phyloP scores from a whole-genome alignment of 176 grass and related monocot genomes.

The Hordeum vulgare region DNA sequence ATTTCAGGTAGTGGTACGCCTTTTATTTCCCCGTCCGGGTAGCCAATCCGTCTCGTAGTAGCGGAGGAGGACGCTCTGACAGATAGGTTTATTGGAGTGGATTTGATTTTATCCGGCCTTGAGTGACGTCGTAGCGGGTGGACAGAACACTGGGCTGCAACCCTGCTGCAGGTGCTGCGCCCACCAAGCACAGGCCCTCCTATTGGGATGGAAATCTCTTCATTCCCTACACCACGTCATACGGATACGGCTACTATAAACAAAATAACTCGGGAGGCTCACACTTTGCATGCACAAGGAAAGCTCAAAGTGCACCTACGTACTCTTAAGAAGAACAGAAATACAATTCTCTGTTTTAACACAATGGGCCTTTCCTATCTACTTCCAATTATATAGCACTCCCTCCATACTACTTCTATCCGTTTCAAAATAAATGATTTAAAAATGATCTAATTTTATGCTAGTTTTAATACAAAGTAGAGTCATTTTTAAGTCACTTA shows the following conservation, averaged over 20 bases:
- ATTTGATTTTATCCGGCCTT: conserved; percentile 8
- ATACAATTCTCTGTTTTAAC: too few species aligned
- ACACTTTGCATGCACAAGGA: not conserved
- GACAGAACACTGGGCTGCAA: not conserved
- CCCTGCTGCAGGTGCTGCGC: not conserved
- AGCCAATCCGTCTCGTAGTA: not conserved
- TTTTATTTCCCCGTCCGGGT: too few species aligned
- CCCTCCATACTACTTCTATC: too few species aligned
- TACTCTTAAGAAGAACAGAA: too few species aligned
- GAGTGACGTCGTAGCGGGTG: conserved; percentile 24
- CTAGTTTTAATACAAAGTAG: too few species aligned
- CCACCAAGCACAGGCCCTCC: not conserved
- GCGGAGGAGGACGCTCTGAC: not conserved
- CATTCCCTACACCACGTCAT: not conserved
- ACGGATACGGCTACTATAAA: too few species aligned
- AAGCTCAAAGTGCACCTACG: too few species aligned
- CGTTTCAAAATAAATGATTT: too few species aligned
- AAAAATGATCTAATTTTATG: too few species aligned
- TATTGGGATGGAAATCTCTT: not conserved
- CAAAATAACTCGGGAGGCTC: not conserved
- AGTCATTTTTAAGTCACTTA: too few species aligned
- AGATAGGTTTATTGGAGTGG: not conserved
- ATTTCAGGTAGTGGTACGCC: too few species aligned
- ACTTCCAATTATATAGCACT: too few species aligned
- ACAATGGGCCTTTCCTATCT: not conserved